These are phyloP conservation scores for Aristolochia contorta DNA, from an alignment of 164 flowering plant genomes.

Conservation along the genomic window DNA sequence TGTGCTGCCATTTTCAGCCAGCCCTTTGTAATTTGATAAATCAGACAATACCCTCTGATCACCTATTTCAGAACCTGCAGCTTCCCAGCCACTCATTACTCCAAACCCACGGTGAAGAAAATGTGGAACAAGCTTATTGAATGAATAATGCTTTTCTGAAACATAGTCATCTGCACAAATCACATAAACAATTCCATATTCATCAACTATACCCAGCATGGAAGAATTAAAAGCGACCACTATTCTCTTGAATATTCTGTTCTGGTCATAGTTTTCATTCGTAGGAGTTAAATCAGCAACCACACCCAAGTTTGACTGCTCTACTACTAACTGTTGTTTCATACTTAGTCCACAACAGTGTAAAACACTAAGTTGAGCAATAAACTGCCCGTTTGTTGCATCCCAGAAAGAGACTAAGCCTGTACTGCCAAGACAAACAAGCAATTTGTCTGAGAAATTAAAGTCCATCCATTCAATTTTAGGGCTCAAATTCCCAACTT, in stretches of 20 bases:
- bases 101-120: conserved; percentile 38
- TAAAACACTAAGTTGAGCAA: conserved; percentile 41
- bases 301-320: conserved; percentile 11
- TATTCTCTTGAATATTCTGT: conserved; percentile 49
- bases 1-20: conserved; percentile 5
- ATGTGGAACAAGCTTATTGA: conserved; percentile 30
- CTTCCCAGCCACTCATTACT: conserved; percentile 51
- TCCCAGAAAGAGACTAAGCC: conserved; percentile 49
- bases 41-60: conserved; percentile 28
- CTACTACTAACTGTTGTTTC: conserved; percentile 6
- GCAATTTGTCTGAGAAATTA: conserved; percentile 51
- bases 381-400: conserved; percentile 50
- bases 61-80: conserved; percentile 69
- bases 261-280: conserved; percentile 9
- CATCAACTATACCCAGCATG: conserved; percentile 64
- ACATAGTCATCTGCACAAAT: conserved; percentile 33
- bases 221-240: conserved; percentile 54
- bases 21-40: conserved; percentile 9
- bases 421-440: conserved; percentile 55
- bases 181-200: conserved; percentile 57
- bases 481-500: conserved; percentile 27
- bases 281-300: conserved; percentile 7
- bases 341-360: conserved; percentile 29
- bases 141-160: conserved; percentile 18
- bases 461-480: conserved; percentile 69